Percentiles rank a stretch among this genome's conserved stretches.
Conservation (phyloP, 495 filamentous ascomycete species). For the Halenospora varia region DNA sequence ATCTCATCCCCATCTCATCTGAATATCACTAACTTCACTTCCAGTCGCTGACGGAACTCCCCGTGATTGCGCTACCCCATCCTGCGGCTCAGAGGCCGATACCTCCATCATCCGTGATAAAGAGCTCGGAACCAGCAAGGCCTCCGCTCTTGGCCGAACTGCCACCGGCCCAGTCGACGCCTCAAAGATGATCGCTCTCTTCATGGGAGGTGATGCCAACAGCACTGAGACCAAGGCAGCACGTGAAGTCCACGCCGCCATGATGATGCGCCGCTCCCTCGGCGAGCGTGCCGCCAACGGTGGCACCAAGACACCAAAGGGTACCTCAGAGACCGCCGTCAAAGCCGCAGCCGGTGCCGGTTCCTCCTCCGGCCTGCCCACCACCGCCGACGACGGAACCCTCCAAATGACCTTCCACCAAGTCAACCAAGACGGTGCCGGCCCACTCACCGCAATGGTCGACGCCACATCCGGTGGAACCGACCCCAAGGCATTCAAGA, state of each 20-base stretch:
- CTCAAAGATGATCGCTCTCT: slow-evolving; percentile 37
- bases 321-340: slow-evolving; percentile 38
- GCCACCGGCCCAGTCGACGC: slow-evolving; percentile 50
- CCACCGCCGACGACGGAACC: slow-evolving; percentile 48
- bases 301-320: slow-evolving; percentile 34
- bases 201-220: slow-evolving; percentile 35
- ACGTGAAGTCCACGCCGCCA: slow-evolving; percentile 23
- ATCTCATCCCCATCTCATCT: neutral
- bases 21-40: neutral
- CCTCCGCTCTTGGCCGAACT: slow-evolving; percentile 53
- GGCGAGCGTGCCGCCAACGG: slow-evolving; percentile 23
- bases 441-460: slow-evolving; percentile 42
- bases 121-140: slow-evolving; percentile 38
- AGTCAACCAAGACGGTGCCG: slow-evolving; percentile 51
- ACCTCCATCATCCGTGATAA: slow-evolving; percentile 51
- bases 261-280: slow-evolving; percentile 17
- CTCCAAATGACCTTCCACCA: slow-evolving; percentile 51
- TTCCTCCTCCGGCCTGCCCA: slow-evolving; percentile 42
- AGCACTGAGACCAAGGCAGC: slow-evolving; percentile 24
- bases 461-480: slow-evolving; percentile 54
- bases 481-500: slow-evolving; percentile 47
- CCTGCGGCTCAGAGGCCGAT: slow-evolving; percentile 46
- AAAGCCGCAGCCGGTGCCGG: slow-evolving; percentile 38
- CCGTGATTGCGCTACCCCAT: slow-evolving; percentile 48
- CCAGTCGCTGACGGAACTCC: slow-evolving; percentile 54